These are phyloP conservation scores for Penstemon newberryi DNA, from an alignment of 257 asterid genomes.

Conservation along the genomic window DNA sequence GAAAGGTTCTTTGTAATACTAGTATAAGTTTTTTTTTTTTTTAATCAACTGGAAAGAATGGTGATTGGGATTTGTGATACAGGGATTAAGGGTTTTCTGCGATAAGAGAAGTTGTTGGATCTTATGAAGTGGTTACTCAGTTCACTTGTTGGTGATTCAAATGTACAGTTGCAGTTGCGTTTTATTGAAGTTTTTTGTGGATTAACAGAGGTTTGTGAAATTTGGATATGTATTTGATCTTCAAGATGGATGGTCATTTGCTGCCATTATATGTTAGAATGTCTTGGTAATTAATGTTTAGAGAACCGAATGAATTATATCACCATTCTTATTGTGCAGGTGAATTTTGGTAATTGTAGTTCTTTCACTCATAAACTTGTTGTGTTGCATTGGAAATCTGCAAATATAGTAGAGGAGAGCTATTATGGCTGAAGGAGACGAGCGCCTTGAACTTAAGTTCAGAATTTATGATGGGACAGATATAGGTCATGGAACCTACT, in stretches of 20 bases:
- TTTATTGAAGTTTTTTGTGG: conserved; percentile 29
- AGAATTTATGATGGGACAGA: conserved; percentile 73
- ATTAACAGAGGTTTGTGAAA: conserved; percentile 30
- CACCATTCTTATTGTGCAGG: conserved; percentile 33
- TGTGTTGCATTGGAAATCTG: conserved; percentile 25
- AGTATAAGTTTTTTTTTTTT: neutral
- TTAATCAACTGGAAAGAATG: neutral
- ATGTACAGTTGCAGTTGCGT: conserved; percentile 36
- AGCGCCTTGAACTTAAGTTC: conserved; percentile 55
- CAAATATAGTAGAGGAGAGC: conserved; percentile 29
- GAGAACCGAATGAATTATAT: too few species aligned
- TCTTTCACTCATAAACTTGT: conserved; percentile 27
- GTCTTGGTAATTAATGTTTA: neutral
- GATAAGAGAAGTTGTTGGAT: conserved; percentile 36
- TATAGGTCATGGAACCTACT: conserved; percentile 55
- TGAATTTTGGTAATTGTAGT: conserved; percentile 34
- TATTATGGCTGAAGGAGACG: conserved; percentile 52
- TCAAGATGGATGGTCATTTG: neutral
- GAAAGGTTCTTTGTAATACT: neutral
- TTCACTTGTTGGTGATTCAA: conserved; percentile 37
- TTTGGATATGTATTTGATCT: conserved; percentile 2
- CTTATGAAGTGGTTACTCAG: conserved; percentile 46
- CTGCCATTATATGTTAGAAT: neutral
- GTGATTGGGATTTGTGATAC: conserved; percentile 22
- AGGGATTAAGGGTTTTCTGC: conserved; percentile 35